Evolutionary conservation across 2,329 filamentous ascomycete species (phyloP), one percentile per base, ranked within the genome.

Genomic region (Hysterium pulicare): DNA sequence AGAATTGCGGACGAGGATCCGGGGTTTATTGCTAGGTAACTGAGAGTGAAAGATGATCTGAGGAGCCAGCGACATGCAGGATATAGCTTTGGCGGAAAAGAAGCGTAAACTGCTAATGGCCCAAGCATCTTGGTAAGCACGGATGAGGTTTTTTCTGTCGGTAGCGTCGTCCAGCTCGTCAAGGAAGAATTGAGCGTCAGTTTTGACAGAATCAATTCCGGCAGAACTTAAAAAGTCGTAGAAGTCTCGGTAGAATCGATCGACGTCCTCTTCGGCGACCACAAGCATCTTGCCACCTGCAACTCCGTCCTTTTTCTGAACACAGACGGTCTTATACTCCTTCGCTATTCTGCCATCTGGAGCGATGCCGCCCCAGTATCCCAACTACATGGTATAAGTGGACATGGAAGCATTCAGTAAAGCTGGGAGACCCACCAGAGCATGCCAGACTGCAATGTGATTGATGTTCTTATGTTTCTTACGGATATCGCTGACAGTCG

Each of bases 361-460:
- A 1, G 87, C 81, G 9, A 98, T 82, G 0, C 90, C 90, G 35
- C 89, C 91, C 93, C 93, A 58, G 33, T 66, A 67, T 6, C 58
- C 61, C 40, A 59, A 61, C 20, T 17, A 28, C 15, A 4, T 22
- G 8, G 13, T 5, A 1, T 13, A 3, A 15, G 8, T 10, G 17
- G 11, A 33, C 7, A 5, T 26, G 33, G 3, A n/a, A 26, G n/a
- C n/a, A 28, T 4, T 3, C 11, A 15, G 11, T 5, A 8, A 28
- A 15, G 7, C 8, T 23, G 19, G 31, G 16, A 15, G 3, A 28
- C 46, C 75, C 22, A 86, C 64, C 0, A 97, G 74, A 1, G 91
- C 88, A 69, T 98, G 93, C 93, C 93, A 98, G 1, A 97, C 91
- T 9, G 87, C 88, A 38, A 97, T 79, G 54, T 95, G 86, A 46